phyloP scores from a whole-genome alignment of 176 grass and related monocot species.

The Bolboschoenus planiculmis region DNA sequence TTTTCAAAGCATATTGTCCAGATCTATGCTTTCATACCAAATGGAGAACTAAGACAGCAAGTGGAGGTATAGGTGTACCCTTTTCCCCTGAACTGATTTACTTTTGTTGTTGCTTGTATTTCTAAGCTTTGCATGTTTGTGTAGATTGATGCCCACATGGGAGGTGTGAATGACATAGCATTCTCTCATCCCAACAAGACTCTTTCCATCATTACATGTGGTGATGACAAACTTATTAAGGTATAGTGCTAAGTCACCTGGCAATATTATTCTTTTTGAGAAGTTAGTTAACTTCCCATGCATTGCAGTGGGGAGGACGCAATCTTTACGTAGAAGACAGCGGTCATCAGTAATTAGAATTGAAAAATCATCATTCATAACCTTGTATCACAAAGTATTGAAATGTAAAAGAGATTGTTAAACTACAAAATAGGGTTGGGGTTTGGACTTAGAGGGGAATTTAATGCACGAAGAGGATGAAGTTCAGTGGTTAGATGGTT shows the following conservation, averaged over 20 bases:
- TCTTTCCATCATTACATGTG: conserved; percentile 96
- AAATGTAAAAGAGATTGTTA: background rate
- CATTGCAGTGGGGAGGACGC: background rate
- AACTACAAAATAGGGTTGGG: background rate
- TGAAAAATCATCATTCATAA: background rate
- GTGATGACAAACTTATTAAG: conserved; percentile 96
- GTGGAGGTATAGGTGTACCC: conserved; percentile 58
- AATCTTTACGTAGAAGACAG: background rate
- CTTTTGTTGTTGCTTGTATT: background rate
- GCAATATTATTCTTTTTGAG: background rate
- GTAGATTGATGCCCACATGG: conserved; percentile 96
- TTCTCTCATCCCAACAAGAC: conserved; percentile 96
- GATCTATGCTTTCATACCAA: conserved; percentile 69
- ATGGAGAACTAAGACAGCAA: conserved; percentile 85
- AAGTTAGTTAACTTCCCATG: background rate
- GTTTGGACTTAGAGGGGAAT: background rate
- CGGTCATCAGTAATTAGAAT: background rate
- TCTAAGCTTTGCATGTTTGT: conserved; percentile 30
- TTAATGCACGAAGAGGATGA: background rate
- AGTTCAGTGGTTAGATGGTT: background rate
- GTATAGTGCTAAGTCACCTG: conserved; percentile 34
- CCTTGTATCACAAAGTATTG: background rate
- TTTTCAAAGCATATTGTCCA: conserved; percentile 99
- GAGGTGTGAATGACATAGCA: conserved; percentile 97
- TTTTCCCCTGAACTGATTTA: conserved; percentile 4